These are phyloP conservation scores for Leccinum cinnamomeum DNA, from an alignment of 1,284 basidiomycete genomes.

Conservation along the genomic window DNA sequence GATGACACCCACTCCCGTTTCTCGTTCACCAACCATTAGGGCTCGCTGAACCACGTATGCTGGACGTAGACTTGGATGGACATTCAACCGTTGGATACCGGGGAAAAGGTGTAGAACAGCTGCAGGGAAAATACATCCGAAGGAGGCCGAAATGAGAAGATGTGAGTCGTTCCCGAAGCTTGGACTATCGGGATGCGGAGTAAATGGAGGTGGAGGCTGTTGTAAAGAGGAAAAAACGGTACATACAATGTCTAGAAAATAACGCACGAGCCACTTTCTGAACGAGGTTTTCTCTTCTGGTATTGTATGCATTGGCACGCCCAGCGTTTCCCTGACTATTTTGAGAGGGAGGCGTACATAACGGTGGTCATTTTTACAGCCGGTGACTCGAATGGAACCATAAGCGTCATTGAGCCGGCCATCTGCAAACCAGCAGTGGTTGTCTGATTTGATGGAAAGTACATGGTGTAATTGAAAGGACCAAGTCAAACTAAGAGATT, in stretches of 20 bases:
- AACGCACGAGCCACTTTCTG: conserved; percentile 51
- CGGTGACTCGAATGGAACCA: too few species aligned
- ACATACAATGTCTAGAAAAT: conserved; percentile 1
- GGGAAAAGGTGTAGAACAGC: conserved; percentile 57
- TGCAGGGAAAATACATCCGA: conserved; percentile 56
- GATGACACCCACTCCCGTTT: conserved; percentile 61
- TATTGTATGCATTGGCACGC: conserved; percentile 55
- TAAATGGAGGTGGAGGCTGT: conserved; percentile 38
- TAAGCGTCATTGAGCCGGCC: too few species aligned
- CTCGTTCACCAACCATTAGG: conserved; percentile 47
- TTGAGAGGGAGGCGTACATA: conserved; percentile 34
- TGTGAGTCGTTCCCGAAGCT: conserved; percentile 38
- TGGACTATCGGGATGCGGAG: conserved; percentile 28
- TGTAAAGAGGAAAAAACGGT: conserved; percentile 16
- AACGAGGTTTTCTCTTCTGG: conserved; percentile 57
- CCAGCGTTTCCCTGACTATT: conserved; percentile 36
- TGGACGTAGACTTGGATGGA: conserved; percentile 91
- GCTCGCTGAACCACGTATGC: conserved; percentile 88
- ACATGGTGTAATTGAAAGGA: too few species aligned
- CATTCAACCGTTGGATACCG: conserved; percentile 71
- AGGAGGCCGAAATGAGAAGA: conserved; percentile 73
- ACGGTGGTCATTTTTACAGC: too few species aligned
- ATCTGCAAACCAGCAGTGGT: too few species aligned
- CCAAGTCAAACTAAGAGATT: too few species aligned
- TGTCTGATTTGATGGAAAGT: too few species aligned